phyloP scores from a whole-genome alignment of 1,284 basidiomycete genomes.

The Cutaneotrichosporon mucoides region DNA sequence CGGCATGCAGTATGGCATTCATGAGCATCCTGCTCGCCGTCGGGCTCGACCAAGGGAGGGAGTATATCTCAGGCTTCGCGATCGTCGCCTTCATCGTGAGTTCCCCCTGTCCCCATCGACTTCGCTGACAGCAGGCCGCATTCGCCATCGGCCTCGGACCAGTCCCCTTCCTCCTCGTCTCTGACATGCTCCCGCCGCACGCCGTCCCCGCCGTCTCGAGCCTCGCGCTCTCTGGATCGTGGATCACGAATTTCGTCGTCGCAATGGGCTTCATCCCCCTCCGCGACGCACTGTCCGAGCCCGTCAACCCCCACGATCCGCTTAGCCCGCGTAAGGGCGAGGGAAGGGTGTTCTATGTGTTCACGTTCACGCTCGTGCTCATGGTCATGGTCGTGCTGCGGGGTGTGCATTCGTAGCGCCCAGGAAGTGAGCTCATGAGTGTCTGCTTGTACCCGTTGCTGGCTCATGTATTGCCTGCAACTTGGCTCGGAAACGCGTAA shows the following conservation, averaged over 20 bases:
- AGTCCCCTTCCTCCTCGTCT: slow-evolving; percentile 84
- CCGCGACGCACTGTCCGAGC: slow-evolving; percentile 59
- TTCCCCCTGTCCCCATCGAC: slow-evolving; percentile 10
- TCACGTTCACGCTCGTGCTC: slow-evolving; percentile 51
- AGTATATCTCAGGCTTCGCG: slow-evolving; percentile 64
- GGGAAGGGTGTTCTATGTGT: slow-evolving; percentile 78
- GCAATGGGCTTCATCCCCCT: slow-evolving; percentile 77
- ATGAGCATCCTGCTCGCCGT: slow-evolving; percentile 67
- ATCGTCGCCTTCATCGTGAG: slow-evolving; percentile 76
- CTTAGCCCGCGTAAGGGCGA: slow-evolving; percentile 54
- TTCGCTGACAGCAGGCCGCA: slow-evolving; percentile 53
- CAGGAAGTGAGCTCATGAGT: no score
- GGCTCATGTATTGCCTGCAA: no score
- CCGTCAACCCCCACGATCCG: slow-evolving; percentile 30
- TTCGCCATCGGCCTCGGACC: slow-evolving; percentile 90
- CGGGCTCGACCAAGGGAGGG: slow-evolving; percentile 64
- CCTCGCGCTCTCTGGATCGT: slow-evolving; percentile 76
- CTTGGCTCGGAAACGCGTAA: no score
- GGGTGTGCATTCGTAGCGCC: slow-evolving; percentile 18
- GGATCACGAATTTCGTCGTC: slow-evolving; percentile 78
- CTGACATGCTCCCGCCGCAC: slow-evolving; percentile 79
- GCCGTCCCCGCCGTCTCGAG: slow-evolving; percentile 81
- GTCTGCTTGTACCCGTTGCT: no score
- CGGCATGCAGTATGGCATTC: slow-evolving; percentile 60
- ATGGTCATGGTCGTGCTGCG: slow-evolving; percentile 27